Evolutionary conservation across 768 basidiomycete species (phyloP), one percentile per base, ranked within the genome.

Genomic region (Kwoniella dendrophila): DNA sequence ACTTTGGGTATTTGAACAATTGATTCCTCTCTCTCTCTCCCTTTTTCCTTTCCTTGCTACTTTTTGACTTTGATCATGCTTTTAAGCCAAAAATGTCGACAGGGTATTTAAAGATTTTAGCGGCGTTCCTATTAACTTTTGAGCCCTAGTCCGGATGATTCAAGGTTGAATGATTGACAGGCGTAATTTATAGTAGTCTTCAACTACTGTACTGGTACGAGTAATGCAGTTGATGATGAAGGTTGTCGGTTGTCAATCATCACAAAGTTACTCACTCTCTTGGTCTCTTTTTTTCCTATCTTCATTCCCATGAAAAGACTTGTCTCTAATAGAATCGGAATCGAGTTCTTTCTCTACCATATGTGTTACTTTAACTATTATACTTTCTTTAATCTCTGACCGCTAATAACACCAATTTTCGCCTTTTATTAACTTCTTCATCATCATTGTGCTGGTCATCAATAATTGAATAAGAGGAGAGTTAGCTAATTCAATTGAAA

Each of bases 141-240:
- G 32, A 12, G 38, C 45, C 45, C 56, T 27, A 36, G 36, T 47
- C 45, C 47, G 56, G 56, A 58, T 58, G 45, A 49, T 38, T 34
- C 22, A 33, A 24, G 22, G 56, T 32, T 49, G 30, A 47, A 29
- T 41, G 11, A 44, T 56, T 44, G 43, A 47, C 22, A 7, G 41
- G 41, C 41, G 41, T 43, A 43, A 36, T n/a, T n/a, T n/a, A n/a
- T n/a, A n/a, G n/a, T n/a, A n/a, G n/a, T n/a, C 30, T 51, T 51
- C 30, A 51, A 22, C 34, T 48, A 18, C 45, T 48, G 45, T 48
- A n/a, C n/a, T n/a, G n/a, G n/a, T n/a, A n/a, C n/a, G n/a, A n/a
- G n/a, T 48, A 24, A 54, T 54, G 34, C 29, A 43, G 38, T 20
- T 44, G 18, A 56, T 56, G 41, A n/a, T 44, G 24, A 36, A 43